These are phyloP conservation scores for Stevia rebaudiana DNA, from an alignment of 140 eudicot species.

Conservation along the genomic window DNA sequence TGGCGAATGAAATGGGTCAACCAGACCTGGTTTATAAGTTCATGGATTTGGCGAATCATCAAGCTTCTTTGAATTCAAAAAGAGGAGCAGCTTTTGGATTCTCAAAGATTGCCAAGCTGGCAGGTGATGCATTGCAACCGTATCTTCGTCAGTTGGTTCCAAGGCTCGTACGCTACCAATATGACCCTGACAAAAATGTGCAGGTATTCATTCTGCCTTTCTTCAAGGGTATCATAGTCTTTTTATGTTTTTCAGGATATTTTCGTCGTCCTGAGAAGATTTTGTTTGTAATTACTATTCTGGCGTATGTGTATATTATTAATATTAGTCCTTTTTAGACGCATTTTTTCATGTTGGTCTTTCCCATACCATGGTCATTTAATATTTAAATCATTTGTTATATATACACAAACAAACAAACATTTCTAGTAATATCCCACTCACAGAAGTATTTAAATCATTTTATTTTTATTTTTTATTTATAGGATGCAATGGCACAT, in stretches of 20 bases:
- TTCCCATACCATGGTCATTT: not conserved
- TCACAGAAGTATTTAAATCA: too few species aligned
- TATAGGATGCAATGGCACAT: slow-evolving; percentile 95
- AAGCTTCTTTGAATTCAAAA: slow-evolving; percentile 84
- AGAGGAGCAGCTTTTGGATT: slow-evolving; percentile 99
- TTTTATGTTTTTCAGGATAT: not conserved
- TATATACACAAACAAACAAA: not conserved
- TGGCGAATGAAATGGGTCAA: slow-evolving; percentile 99
- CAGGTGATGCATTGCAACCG: slow-evolving; percentile 93
- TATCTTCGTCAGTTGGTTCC: slow-evolving; percentile 71
- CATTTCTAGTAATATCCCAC: too few species aligned
- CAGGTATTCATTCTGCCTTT: slow-evolving; percentile 50
- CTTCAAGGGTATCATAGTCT: not conserved
- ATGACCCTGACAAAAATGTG: slow-evolving; percentile 96
- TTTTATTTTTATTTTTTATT: slow-evolving; percentile 6
- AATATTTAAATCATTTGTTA: not conserved
- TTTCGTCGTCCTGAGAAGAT: not conserved
- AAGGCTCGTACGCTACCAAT: slow-evolving; percentile 90
- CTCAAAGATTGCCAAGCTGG: slow-evolving; percentile 92
- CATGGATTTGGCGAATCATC: slow-evolving; percentile 97
- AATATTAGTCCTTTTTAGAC: not conserved
- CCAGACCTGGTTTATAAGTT: slow-evolving; percentile 91
- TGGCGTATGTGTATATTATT: not conserved
- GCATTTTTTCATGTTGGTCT: not conserved
- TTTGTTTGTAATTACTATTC: not conserved